These are phyloP conservation scores for Fusarium newnesense DNA, from an alignment of 2,329 filamentous ascomycete species.

Conservation along the genomic window DNA sequence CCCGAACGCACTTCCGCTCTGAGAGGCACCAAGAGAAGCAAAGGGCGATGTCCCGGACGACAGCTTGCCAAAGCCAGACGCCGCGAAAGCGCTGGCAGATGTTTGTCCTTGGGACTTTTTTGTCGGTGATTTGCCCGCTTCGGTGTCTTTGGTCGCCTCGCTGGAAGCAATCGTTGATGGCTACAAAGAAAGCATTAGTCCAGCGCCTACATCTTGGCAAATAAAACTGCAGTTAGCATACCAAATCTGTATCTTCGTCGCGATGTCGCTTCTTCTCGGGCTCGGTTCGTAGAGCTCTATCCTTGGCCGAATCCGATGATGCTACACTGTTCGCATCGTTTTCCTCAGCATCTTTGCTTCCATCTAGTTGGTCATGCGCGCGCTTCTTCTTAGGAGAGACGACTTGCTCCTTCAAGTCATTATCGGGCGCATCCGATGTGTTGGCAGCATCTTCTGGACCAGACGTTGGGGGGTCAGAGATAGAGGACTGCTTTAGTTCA, in stretches of 20 bases:
- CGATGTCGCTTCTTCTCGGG: constrained; percentile 74
- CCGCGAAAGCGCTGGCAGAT: constrained; percentile 72
- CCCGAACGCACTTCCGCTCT: constrained; percentile 62
- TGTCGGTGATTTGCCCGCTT: constrained; percentile 35
- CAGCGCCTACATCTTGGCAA: background rate
- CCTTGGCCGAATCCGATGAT: constrained; percentile 58
- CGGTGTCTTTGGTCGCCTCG: constrained; percentile 37
- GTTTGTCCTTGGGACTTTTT: constrained; percentile 51
- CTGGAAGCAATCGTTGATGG: constrained; percentile 29
- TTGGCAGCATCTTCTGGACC: constrained; percentile 47
- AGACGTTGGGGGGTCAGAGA: constrained; percentile 60
- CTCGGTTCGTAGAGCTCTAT: constrained; percentile 59
- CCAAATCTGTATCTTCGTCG: constrained; percentile 57
- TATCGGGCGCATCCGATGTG: constrained; percentile 47
- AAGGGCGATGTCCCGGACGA: constrained; percentile 73
- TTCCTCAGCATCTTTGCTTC: constrained; percentile 54
- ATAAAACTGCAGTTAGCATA: constrained; percentile 40
- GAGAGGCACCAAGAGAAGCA: constrained; percentile 61
- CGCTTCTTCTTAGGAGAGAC: constrained; percentile 75
- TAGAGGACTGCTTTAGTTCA: constrained; percentile 72
- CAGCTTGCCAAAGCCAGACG: constrained; percentile 75
- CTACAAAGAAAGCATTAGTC: constrained; percentile 30
- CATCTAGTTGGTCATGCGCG: constrained; percentile 67
- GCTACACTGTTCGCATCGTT: constrained; percentile 56
- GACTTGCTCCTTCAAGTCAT: constrained; percentile 59